phyloP scores from a whole-genome alignment of 495 filamentous ascomycete genomes.

The Cercophora newfieldiana region DNA sequence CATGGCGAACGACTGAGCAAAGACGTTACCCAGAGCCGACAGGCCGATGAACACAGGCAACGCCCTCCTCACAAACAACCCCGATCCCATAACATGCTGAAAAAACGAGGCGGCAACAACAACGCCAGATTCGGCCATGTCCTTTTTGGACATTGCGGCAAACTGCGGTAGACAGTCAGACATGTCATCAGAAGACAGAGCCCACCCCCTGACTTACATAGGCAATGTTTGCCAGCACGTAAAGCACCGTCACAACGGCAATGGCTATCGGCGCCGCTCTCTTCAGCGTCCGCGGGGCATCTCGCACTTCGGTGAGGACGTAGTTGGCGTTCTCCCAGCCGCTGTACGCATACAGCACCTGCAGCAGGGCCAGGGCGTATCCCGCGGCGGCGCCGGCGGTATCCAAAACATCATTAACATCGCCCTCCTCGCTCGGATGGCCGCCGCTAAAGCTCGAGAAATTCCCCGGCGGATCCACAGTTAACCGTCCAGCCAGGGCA shows the following conservation, averaged over 20 bases:
- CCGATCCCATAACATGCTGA: slow-evolving; percentile 53
- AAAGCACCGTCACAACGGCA: slow-evolving; percentile 55
- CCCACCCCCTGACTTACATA: slow-evolving; percentile 37
- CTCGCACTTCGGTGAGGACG: slow-evolving; percentile 57
- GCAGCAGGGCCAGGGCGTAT: slow-evolving; percentile 58
- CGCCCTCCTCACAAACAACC: slow-evolving; percentile 42
- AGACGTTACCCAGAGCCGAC: slow-evolving; percentile 66
- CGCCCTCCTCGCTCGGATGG: not conserved
- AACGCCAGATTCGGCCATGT: slow-evolving; percentile 54
- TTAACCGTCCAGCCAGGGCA: slow-evolving; percentile 30
- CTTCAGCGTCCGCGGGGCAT: slow-evolving; percentile 58
- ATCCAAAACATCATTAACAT: slow-evolving; percentile 3
- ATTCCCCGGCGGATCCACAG: slow-evolving; percentile 25
- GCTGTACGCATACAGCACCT: slow-evolving; percentile 62
- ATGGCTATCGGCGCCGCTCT: slow-evolving; percentile 60
- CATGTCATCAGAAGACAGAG: slow-evolving; percentile 30
- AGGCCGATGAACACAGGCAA: slow-evolving; percentile 63
- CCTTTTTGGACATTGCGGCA: slow-evolving; percentile 56
- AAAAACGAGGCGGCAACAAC: slow-evolving; percentile 62
- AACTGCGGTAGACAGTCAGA: slow-evolving; percentile 47
- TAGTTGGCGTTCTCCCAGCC: slow-evolving; percentile 62
- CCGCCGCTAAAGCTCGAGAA: slow-evolving; percentile 52
- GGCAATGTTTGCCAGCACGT: slow-evolving; percentile 58
- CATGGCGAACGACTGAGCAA: slow-evolving; percentile 63
- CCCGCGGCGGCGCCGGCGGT: slow-evolving; percentile 32